Base-by-base conservation (phyloP, 441 rosid species). In the Erodium chrysanthum region DNA sequence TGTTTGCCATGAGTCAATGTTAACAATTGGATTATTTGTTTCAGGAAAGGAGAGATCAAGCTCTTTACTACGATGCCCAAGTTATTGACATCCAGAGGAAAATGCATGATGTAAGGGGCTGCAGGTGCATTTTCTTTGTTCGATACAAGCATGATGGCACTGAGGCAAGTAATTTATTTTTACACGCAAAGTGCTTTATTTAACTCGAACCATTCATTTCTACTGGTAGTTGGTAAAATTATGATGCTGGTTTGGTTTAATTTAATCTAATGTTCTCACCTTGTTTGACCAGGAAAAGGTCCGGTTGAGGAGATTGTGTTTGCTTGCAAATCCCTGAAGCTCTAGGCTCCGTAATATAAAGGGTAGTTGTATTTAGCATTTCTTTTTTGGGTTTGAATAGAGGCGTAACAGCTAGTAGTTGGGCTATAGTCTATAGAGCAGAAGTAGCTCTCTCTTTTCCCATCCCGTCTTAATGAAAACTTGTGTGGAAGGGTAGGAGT, bases 51-150 rank as follows among this genome's bases (percentile, higher is more conserved):
- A 78, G 82, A 65, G 86, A 85, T 71, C 87, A 84, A 18, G 83
- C 86, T 21, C 78, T 77, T 69, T 78, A 87, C 73, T 81, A 81
- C 18, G 90, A 85, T 61, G 86, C 88, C 73, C 88, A 77, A 31
- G 74, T 87, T 14, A 14, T 70, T 1, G 78, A 73, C 12, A 83
- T 88, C 59, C 80, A 84, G 63, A 80, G 82, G 76, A 82, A 72
- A 78, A 76, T 71, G 68, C 89, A 88, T 33, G 90, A 85, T 67
- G 80, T 84, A 31, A 83, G 87, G 80, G 93, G 88, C 12, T 88
- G 93, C 75, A 74, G 90, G 73, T 88, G 93, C 65, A 66, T 83
- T 4, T 88, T 84, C 76, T 50, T 61, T 69, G 76, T 88, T 62
- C 79, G 71, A 11, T 85, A 88, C 14, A 72, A 77, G 68, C 90